A percentile compares a stretch with the other conserved stretches of the same genome.
phyloP scores from a whole-genome alignment of 305 asterid species.

The Ajuga reptans region DNA sequence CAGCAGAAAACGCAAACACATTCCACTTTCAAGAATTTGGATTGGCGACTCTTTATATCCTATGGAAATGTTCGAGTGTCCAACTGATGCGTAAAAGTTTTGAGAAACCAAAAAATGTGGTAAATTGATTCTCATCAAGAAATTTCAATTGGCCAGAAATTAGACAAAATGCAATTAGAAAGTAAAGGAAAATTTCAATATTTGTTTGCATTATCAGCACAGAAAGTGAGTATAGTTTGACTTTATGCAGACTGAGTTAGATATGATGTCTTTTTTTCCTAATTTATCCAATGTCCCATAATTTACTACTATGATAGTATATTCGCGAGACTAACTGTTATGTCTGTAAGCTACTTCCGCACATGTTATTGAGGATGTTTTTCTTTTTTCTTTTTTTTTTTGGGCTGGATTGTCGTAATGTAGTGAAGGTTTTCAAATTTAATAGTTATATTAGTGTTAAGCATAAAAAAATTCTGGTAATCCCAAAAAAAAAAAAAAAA shows the following conservation, averaged over 20 bases:
- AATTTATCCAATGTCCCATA: not conserved
- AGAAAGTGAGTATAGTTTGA: not conserved
- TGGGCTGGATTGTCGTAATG: not conserved
- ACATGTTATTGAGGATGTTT: not conserved
- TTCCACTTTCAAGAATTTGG: not conserved
- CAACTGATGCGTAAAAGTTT: conserved; percentile 3
- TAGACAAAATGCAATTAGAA: not conserved
- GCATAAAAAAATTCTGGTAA: not conserved
- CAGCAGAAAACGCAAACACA: conserved; percentile 12
- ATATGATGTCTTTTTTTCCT: not conserved
- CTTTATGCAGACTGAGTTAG: not conserved
- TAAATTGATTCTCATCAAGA: conserved; percentile 1
- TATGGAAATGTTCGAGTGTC: not conserved
- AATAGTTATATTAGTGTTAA: no score
- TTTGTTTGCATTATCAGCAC: not conserved
- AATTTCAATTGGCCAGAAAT: not conserved
- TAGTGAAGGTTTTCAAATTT: not conserved
- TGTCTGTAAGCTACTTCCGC: not conserved
- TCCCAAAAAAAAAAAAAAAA: not conserved
- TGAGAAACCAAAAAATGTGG: not conserved
- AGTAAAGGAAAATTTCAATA: not conserved
- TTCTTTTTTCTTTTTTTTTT: not conserved
- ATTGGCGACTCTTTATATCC: not conserved
- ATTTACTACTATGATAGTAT: not conserved
- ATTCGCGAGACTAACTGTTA: not conserved